Percentiles rank a stretch among this genome's conserved stretches.
These are phyloP conservation scores for Claviceps cyperi DNA, from an alignment of 2,329 filamentous ascomycete genomes.

Conservation along the genomic window DNA sequence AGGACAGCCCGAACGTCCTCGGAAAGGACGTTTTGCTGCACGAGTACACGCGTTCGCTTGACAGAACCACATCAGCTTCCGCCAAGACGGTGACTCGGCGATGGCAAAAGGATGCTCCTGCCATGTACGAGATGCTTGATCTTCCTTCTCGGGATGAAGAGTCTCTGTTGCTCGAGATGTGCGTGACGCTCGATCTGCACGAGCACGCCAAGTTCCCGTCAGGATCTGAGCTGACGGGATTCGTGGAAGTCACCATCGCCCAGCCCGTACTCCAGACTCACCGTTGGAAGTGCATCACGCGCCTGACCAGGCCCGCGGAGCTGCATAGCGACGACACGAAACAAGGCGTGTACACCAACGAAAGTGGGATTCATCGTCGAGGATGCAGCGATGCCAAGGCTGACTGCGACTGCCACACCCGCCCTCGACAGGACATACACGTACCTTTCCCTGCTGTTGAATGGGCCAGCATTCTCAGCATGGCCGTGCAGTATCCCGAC, in stretches of 20 bases:
- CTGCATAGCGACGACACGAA: slow-evolving; percentile 31
- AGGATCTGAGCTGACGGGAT: slow-evolving; percentile 44
- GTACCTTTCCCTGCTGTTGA: slow-evolving; percentile 44
- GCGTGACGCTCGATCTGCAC: slow-evolving; percentile 44
- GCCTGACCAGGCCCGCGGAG: slow-evolving; percentile 41
- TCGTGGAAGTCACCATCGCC: slow-evolving; percentile 44
- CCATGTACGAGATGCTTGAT: slow-evolving; percentile 38
- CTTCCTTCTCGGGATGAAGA: slow-evolving; percentile 33
- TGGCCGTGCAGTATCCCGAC: slow-evolving; percentile 37
- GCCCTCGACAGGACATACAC: slow-evolving; percentile 33
- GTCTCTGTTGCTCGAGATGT: slow-evolving; percentile 47
- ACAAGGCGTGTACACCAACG: slow-evolving; percentile 31
- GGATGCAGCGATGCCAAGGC: slow-evolving; percentile 33
- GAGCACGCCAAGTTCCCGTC: slow-evolving; percentile 41
- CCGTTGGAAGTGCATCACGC: slow-evolving; percentile 46
- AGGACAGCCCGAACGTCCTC: slow-evolving; percentile 34
- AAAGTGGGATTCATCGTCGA: slow-evolving; percentile 37
- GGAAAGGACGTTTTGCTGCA: slow-evolving; percentile 40
- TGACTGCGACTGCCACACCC: slow-evolving; percentile 36
- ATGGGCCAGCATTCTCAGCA: slow-evolving; percentile 44
- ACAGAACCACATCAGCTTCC: slow-evolving; percentile 41
- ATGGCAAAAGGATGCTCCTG: slow-evolving; percentile 45
- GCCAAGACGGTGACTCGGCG: slow-evolving; percentile 36
- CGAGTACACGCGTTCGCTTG: slow-evolving; percentile 40
- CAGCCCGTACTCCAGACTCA: slow-evolving; percentile 38